These are phyloP conservation scores for Penicillium sp. DNA, from an alignment of 2,329 filamentous ascomycete genomes.

Conservation along the genomic window DNA sequence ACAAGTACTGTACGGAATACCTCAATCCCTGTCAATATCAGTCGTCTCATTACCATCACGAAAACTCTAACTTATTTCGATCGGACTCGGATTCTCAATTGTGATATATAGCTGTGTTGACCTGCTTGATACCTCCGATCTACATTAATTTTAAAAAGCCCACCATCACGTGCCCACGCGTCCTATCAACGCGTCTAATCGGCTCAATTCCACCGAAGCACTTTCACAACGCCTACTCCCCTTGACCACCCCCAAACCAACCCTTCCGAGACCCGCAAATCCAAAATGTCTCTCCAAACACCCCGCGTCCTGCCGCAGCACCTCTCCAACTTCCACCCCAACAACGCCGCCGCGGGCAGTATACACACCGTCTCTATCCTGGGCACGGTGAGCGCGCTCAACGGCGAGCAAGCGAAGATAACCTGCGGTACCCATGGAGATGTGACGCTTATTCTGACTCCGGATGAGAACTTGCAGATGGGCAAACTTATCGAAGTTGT, in stretches of 20 bases:
- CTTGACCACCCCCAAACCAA: background rate
- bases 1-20: background rate
- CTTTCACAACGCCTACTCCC: background rate
- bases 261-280: background rate
- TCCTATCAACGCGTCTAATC: conserved; percentile 18
- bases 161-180: conserved; percentile 29
- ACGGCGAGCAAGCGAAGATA: conserved; percentile 76
- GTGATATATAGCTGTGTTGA: background rate
- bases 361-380: conserved; percentile 76
- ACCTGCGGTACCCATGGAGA: conserved; percentile 70
- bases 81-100: background rate
- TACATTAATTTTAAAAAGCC: conserved; percentile 36
- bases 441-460: conserved; percentile 72
- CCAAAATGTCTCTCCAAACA: conserved; percentile 68
- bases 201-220: background rate
- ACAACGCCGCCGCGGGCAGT: conserved; percentile 33
- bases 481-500: conserved; percentile 49
- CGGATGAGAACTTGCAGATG: conserved; percentile 49
- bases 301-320: conserved; percentile 82
- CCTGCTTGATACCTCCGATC: background rate
- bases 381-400: conserved; percentile 79
- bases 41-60: background rate
- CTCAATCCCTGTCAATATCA: background rate
- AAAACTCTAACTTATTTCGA: background rate
- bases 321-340: conserved; percentile 72